Evolutionary conservation across 805 yeast species (phyloP), one percentile per base, ranked within the genome.

Genomic region (Tanozyma kutaoensis): DNA sequence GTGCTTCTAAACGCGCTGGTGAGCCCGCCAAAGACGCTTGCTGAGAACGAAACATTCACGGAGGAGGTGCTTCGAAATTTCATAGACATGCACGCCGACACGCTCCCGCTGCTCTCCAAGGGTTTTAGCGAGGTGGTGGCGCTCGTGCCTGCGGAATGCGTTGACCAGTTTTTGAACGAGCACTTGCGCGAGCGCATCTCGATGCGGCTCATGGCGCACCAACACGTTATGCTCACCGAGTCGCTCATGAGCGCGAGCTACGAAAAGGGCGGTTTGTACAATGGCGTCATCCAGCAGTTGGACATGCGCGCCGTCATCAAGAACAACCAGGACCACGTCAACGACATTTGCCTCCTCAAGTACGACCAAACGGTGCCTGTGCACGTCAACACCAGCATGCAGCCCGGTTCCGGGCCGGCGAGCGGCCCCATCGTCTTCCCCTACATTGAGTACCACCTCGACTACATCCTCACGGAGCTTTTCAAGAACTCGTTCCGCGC

Each of bases 401-500:
- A 36, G 31, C 50, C 44, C 14, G 12, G 15, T 9, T 36, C 27
- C 15, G 26, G 20, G 20, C 31, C 15, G 30, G 53, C 53, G 29
- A 71, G 73, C n/a, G 55, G 54, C 19, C 67, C 70, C 14, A 58
- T 80, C 11, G 52, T 55, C 9, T 72, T 86, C 45, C 88, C 95
- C 0, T 88, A 84, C 48, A 77, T 88, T 24, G 82, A 91, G 13
- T 75, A 76, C 24, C 95, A 86, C 46, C 50, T 91, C 28, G 95
- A 88, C 46, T 88, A 91, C 45, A 72, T 88, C 26, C 59, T 85
- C 30, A 81, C 81, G 14, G 98, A 88, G 52, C 54, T 88, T 13
- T 62, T 88, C 39, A 88, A 88, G 51, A 88, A 88, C 50, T 69
- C 95, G 5, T 74, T 78, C 35, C 57, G 95, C 29, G 94, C 98